These are phyloP conservation scores for Trichoderma reesei DNA, from an alignment of 495 filamentous ascomycete species.

Conservation along the genomic window DNA sequence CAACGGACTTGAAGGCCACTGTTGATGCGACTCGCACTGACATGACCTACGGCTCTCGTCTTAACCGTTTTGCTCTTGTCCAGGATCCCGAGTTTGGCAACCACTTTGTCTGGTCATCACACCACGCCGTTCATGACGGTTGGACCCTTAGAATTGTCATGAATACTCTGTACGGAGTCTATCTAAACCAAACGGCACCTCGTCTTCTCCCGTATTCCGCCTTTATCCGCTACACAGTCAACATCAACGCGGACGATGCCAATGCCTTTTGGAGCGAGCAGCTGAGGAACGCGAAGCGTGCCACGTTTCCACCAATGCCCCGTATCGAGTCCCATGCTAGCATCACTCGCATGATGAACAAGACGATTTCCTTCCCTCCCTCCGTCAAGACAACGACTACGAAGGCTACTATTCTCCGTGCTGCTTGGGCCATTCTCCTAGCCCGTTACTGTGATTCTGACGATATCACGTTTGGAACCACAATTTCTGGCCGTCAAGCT, in stretches of 20 bases:
- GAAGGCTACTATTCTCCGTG: slow-evolving; percentile 37
- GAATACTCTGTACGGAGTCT: slow-evolving; percentile 11
- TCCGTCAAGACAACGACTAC: slow-evolving; percentile 14
- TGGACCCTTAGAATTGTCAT: slow-evolving; percentile 7
- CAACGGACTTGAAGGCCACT: neutral
- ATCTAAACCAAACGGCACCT: neutral
- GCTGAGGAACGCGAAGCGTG: neutral
- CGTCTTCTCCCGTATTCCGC: neutral
- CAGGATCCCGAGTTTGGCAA: slow-evolving; percentile 6
- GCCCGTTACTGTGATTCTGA: slow-evolving; percentile 26
- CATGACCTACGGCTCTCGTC: slow-evolving; percentile 11
- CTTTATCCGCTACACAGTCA: slow-evolving; percentile 3
- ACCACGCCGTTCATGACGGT: neutral
- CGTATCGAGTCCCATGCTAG: neutral
- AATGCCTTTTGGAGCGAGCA: neutral
- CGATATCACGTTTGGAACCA: slow-evolving; percentile 40
- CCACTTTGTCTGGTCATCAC: slow-evolving; percentile 42
- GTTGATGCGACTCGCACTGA: neutral
- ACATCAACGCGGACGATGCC: neutral
- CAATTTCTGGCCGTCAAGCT: slow-evolving; percentile 22
- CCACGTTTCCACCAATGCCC: neutral
- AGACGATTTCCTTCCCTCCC: slow-evolving; percentile 6
- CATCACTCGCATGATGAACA: slow-evolving; percentile 5
- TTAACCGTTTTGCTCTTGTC: slow-evolving; percentile 21
- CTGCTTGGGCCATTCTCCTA: slow-evolving; percentile 14